These are phyloP conservation scores for Camelina sativa DNA, from an alignment of 345 rosid genomes.

Conservation along the genomic window DNA sequence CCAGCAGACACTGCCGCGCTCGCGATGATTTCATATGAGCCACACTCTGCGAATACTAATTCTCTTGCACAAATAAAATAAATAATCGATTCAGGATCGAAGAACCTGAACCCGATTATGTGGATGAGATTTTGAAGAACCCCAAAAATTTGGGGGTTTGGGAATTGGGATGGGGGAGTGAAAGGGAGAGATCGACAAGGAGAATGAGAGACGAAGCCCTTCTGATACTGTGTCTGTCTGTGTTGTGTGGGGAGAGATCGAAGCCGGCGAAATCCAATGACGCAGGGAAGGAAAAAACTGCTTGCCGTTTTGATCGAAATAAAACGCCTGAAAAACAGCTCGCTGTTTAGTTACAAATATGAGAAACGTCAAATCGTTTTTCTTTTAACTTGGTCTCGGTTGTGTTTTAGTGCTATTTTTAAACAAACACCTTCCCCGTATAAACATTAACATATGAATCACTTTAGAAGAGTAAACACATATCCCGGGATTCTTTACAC, in stretches of 20 bases:
- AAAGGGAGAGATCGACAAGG: conserved; percentile 32
- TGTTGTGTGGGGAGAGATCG: conserved; percentile 22
- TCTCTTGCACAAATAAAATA: neutral
- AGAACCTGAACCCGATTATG: conserved; percentile 6
- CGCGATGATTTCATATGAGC: conserved; percentile 61
- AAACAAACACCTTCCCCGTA: too few relatives aligned
- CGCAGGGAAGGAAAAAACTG: conserved; percentile 27
- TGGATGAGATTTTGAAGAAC: conserved; percentile 11
- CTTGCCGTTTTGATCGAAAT: conserved; percentile 25
- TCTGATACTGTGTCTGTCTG: conserved; percentile 17
- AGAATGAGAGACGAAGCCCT: conserved; percentile 35
- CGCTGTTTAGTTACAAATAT: conserved; percentile 17
- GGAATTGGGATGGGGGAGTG: conserved; percentile 15
- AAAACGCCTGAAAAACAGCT: conserved; percentile 7
- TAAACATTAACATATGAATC: too few relatives aligned
- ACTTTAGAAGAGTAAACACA: too few relatives aligned
- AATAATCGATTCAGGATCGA: conserved; percentile 11
- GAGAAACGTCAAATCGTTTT: conserved; percentile 7
- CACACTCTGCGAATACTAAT: conserved; percentile 31
- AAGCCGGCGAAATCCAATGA: conserved; percentile 31
- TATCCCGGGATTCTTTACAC: too few relatives aligned
- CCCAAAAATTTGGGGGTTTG: conserved; percentile 26
- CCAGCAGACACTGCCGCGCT: conserved; percentile 46
- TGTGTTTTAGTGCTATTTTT: too few relatives aligned
- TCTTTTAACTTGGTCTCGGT: too few relatives aligned